A percentile compares a stretch with the other conserved stretches of the same genome.
Evolutionary conservation across 2,329 filamentous ascomycete species (phyloP).

Genomic region (Teratosphaeria pseudoeucalypti): DNA sequence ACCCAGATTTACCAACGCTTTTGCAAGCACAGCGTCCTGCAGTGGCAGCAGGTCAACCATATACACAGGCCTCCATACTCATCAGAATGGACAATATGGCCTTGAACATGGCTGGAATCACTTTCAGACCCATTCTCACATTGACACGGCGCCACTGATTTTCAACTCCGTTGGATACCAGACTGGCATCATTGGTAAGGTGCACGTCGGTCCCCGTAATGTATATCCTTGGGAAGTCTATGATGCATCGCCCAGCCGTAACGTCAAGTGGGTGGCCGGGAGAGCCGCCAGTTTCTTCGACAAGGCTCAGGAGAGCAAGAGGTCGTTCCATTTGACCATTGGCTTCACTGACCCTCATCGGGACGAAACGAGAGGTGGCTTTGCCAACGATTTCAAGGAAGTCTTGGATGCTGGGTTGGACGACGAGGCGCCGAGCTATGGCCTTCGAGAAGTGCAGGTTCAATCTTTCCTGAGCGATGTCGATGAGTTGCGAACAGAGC

Average conservation of each 20-base stretch:
- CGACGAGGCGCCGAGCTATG: slow-evolving; percentile 7
- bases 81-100: slow-evolving; percentile 41
- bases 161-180: slow-evolving; percentile 33
- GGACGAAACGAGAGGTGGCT: slow-evolving; percentile 30
- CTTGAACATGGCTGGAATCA: slow-evolving; percentile 29
- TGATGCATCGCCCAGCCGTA: slow-evolving; percentile 34
- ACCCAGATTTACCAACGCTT: slow-evolving; percentile 31
- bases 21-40: slow-evolving; percentile 40
- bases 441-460: slow-evolving; percentile 29
- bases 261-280: slow-evolving; percentile 34
- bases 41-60: slow-evolving; percentile 38
- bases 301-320: slow-evolving; percentile 21
- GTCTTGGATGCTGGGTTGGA: slow-evolving; percentile 7
- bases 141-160: slow-evolving; percentile 32
- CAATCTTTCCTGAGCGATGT: slow-evolving; percentile 17
- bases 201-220: slow-evolving; percentile 35
- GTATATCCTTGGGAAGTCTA: slow-evolving; percentile 35
- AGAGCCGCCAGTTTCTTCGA: slow-evolving; percentile 31
- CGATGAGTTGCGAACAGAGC: slow-evolving; percentile 25
- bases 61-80: slow-evolving; percentile 41
- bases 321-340: slow-evolving; percentile 38
- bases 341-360: slow-evolving; percentile 40
- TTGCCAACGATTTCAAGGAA: slow-evolving; percentile 33
- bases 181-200: slow-evolving; percentile 40
- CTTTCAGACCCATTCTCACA: slow-evolving; percentile 36